Base-by-base conservation (phyloP, 129 eudicot species). In the Cynara cardunculus region DNA sequence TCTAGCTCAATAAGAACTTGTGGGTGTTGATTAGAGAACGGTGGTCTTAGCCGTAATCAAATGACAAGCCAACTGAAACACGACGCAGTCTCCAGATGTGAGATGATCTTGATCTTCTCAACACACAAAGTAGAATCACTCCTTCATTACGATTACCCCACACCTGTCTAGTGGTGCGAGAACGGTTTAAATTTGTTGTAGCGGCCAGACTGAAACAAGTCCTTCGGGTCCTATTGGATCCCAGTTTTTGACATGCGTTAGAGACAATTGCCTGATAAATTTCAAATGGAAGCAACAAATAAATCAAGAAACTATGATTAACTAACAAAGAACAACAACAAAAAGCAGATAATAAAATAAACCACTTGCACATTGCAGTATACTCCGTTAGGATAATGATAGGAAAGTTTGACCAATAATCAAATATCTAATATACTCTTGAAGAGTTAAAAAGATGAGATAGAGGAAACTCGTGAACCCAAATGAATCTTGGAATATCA, bases 11-110 rank as follows among this genome's bases (percentile, higher is more conserved):
- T 62, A 61, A 32, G 71, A 74, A 84, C 73, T 78, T 82, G 76
- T 78, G 44, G 79, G 72, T 31, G 44, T 73, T 73, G 81, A 73
- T 77, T 69, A 73, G 78, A 59, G 19, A 30, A 44, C 27, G 84
- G 77, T 7, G 49, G 76, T 49, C 78, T 95, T 95, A 95, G 99
- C 99, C 97, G 86, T 95, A 95, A 62, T 95, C 97, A 80, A 95
- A 85, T 5, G 94, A 92, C 72, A 92, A 87, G 25, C 99, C 97
- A 56, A 78, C 93, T 10, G 97, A 90, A 69, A 90, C 88, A 80
- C 99, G 97, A 72, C 97, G 89, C 88, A 92, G 69, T 85, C 96
- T 92, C 99, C 99, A 95, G 69, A 95, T 86, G 80, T 92, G 92
- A 24, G 99, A 95, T 70, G 97, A 92, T 84, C 91, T 92, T 78